Evolutionary conservation across 23 red algal species (phyloP).

Genomic region (Gracilaria domingensis): DNA sequence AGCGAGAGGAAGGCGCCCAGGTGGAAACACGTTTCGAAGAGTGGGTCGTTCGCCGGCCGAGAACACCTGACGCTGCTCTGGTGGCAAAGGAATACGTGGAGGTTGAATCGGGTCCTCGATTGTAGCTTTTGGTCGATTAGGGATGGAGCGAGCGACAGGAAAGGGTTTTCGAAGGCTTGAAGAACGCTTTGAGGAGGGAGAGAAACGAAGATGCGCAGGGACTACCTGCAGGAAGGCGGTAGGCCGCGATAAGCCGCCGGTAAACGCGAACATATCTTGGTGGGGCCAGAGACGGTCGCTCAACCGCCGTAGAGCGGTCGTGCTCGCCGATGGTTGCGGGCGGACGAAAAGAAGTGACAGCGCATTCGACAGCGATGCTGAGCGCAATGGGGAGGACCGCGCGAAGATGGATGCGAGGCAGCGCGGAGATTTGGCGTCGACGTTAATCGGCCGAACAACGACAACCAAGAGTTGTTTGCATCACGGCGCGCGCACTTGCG

Average conservation of each 20-base stretch:
- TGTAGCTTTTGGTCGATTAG: conserved; percentile 16
- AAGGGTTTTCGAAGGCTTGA: not conserved
- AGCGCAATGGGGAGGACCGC: not conserved
- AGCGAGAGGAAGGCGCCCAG: conserved; percentile 40
- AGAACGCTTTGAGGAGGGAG: not conserved
- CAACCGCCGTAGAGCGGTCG: conserved; percentile 9
- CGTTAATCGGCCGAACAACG: not conserved
- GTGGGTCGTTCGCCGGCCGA: conserved; percentile 8
- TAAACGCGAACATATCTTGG: not conserved
- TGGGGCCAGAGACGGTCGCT: not conserved
- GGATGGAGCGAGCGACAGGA: not conserved
- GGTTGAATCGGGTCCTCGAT: not conserved
- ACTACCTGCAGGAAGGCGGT: not conserved
- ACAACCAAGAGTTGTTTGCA: conserved; percentile 8
- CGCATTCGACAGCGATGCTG: not conserved
- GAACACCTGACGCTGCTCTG: not conserved
- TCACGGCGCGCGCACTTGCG: conserved; percentile 36
- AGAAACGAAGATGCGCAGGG: not conserved
- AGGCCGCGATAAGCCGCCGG: not conserved
- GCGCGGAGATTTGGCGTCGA: not conserved
- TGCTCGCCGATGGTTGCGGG: not conserved
- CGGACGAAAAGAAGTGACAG: not conserved
- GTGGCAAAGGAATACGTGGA: not conserved
- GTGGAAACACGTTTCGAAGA: conserved; percentile 12
- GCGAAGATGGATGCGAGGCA: too few species aligned